Conservation (phyloP, 345 rosid species). For the Eucalyptus cloeziana region DNA sequence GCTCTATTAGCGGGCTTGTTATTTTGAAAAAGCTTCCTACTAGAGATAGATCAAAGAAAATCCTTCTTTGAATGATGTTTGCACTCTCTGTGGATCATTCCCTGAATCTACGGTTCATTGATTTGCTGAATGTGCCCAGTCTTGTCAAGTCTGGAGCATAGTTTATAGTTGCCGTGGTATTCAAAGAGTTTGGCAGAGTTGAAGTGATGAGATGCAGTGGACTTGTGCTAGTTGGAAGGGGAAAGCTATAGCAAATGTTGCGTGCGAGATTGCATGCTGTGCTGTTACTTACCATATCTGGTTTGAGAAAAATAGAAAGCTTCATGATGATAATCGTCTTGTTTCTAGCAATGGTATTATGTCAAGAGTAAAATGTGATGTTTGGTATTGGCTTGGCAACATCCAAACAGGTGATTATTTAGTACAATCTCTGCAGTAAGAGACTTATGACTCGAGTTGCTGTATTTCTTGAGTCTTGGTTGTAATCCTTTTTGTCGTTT, state of each 20-base stretch:
- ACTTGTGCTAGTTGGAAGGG: background rate
- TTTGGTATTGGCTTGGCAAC: background rate
- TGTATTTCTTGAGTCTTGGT: background rate
- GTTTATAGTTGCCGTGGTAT: background rate
- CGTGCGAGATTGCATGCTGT: background rate
- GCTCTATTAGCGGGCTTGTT: background rate
- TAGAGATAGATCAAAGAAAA: background rate
- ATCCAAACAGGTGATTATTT: background rate
- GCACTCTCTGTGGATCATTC: background rate
- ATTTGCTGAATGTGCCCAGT: background rate
- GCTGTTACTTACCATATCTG: background rate
- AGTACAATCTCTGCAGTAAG: background rate
- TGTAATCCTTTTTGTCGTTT: background rate
- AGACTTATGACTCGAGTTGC: background rate
- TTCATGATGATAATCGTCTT: background rate
- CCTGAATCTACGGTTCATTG: background rate
- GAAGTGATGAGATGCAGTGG: background rate
- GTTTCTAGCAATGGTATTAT: background rate
- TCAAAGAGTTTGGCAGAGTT: background rate
- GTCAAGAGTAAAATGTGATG: background rate
- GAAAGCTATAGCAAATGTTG: background rate
- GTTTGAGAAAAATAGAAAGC: background rate
- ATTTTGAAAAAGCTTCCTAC: background rate
- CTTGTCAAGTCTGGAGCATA: background rate
- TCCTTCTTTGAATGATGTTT: background rate